These are phyloP conservation scores for Lachancea nothofagi DNA, from an alignment of 805 yeast genomes.

Conservation along the genomic window DNA sequence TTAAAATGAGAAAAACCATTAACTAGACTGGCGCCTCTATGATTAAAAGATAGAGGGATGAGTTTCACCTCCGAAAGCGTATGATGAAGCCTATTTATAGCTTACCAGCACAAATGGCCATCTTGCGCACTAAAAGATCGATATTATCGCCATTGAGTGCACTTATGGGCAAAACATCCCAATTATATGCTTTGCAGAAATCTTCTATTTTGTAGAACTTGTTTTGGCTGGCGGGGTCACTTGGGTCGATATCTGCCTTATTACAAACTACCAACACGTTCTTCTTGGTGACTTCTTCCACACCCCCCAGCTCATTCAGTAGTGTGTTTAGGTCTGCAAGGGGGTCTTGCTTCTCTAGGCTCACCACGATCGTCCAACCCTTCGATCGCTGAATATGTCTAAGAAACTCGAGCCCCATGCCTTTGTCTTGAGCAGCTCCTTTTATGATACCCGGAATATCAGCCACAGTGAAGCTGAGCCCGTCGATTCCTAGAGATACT, in stretches of 20 bases:
- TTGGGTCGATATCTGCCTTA: conserved; percentile 71
- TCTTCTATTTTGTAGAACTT: conserved; percentile 43
- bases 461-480: conserved; percentile 77
- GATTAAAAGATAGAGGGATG: too few relatives aligned
- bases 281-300: conserved; percentile 52
- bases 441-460: conserved; percentile 94
- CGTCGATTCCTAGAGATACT: conserved; percentile 57
- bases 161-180: conserved; percentile 82
- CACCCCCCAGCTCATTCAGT: conserved; percentile 63
- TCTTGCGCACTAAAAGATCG: conserved; percentile 59
- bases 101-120: conserved; percentile 48
- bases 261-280: conserved; percentile 77
- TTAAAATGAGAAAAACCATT: too few relatives aligned
- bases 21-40: too few relatives aligned
- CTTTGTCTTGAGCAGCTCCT: conserved; percentile 80
- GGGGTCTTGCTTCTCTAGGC: conserved; percentile 65
- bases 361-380: conserved; percentile 82
- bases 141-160: conserved; percentile 70
- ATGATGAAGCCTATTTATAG: too few relatives aligned
- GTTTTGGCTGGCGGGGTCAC: conserved; percentile 38
- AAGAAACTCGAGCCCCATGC: conserved; percentile 90
- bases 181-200: conserved; percentile 40
- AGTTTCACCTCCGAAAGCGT: too few relatives aligned
- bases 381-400: conserved; percentile 90
- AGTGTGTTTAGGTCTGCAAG: conserved; percentile 57